Conservation (phyloP, 805 yeast species). For the Saccharomycopsis selenospora region DNA sequence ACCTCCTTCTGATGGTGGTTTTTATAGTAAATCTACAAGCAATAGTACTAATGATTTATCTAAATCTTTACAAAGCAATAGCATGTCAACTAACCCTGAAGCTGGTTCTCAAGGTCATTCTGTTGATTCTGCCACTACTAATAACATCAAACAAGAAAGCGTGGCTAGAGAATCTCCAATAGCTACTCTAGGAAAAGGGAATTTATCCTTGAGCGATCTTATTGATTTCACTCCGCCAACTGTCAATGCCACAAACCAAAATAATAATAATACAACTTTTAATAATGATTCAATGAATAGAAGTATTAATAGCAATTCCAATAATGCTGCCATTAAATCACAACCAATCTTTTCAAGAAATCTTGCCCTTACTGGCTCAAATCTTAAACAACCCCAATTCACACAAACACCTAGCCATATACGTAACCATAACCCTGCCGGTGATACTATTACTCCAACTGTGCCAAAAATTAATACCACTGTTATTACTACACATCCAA, state of each 20-base stretch:
- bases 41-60: no score
- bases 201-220: slow-evolving; percentile 16
- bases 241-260: no score
- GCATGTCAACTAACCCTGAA: slow-evolving; percentile 3
- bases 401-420: no score
- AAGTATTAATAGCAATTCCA: not conserved
- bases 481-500: not conserved
- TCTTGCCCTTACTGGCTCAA: no score
- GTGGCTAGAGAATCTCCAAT: not conserved
- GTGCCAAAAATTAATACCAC: not conserved
- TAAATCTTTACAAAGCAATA: not conserved
- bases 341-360: no score
- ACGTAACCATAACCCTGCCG: not conserved
- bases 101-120: not conserved
- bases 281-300: not conserved
- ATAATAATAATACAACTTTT: not conserved
- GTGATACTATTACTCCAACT: not conserved
- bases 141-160: not conserved
- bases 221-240: not conserved
- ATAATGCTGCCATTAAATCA: no score
- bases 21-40: no score
- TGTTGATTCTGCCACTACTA: not conserved
- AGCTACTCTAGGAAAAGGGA: slow-evolving; percentile 16
- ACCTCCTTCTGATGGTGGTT: no score
- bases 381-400: no score